These are phyloP conservation scores for Hortiboletus flavorubellus DNA, from an alignment of 768 basidiomycete species.

Conservation along the genomic window DNA sequence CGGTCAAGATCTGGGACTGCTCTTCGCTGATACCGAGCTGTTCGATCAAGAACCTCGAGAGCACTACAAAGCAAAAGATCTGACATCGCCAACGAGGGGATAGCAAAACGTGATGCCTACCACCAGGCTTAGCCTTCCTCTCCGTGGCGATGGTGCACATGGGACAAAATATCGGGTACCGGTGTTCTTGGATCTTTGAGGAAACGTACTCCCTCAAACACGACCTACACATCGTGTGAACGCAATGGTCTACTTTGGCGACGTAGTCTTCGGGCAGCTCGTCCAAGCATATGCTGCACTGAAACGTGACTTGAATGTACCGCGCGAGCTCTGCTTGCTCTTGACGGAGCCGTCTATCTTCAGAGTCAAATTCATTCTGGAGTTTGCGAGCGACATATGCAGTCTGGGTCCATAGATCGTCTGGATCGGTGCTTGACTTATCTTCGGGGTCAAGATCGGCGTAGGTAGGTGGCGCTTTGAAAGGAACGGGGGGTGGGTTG, in stretches of 20 bases:
- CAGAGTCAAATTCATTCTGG: slow-evolving; percentile 40
- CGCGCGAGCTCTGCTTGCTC: slow-evolving; percentile 33
- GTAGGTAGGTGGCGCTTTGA: slow-evolving; percentile 2
- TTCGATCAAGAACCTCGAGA: slow-evolving; percentile 40
- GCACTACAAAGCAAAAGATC: slow-evolving; percentile 26
- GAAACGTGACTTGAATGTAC: slow-evolving; percentile 37
- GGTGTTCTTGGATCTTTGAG: slow-evolving; percentile 48
- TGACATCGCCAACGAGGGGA: not conserved
- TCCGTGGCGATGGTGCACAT: slow-evolving; percentile 39
- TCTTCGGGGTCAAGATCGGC: slow-evolving; percentile 13
- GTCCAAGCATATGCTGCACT: slow-evolving; percentile 59
- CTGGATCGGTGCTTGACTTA: not conserved
- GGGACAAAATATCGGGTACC: slow-evolving; percentile 62
- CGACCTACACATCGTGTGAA: slow-evolving; percentile 51
- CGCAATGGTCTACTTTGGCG: slow-evolving; percentile 42
- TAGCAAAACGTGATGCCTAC: slow-evolving; percentile 21
- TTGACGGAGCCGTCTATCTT: slow-evolving; percentile 36
- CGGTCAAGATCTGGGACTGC: slow-evolving; percentile 40
- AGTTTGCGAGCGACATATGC: slow-evolving; percentile 24
- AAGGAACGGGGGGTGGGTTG: slow-evolving; percentile 25
- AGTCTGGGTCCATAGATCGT: slow-evolving; percentile 4
- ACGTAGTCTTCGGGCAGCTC: slow-evolving; percentile 40
- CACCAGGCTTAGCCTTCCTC: slow-evolving; percentile 25
- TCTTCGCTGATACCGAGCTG: slow-evolving; percentile 44
- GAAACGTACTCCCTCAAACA: slow-evolving; percentile 45